phyloP scores from a whole-genome alignment of 176 grass and related monocot genomes.

The Bolboschoenus planiculmis region DNA sequence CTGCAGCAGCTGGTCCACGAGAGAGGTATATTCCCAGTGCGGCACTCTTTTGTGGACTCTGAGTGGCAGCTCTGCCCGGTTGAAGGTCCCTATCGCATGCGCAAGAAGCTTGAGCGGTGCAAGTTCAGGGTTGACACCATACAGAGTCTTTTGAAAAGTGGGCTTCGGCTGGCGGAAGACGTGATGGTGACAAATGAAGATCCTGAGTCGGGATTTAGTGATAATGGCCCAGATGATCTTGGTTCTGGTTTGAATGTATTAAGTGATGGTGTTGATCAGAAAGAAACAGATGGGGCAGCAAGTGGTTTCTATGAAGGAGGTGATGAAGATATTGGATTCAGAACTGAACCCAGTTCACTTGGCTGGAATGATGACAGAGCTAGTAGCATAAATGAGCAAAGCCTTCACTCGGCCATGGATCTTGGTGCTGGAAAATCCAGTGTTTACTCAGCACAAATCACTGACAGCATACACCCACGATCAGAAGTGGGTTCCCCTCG shows the following conservation, averaged over 20 bases:
- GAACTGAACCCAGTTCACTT: slow-evolving; percentile 44
- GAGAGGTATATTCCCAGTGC: slow-evolving; percentile 89
- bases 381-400: slow-evolving; percentile 79
- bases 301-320: slow-evolving; percentile 63
- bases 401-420: slow-evolving; percentile 86
- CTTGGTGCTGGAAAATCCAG: slow-evolving; percentile 85
- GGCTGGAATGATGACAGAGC: slow-evolving; percentile 79
- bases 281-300: slow-evolving; percentile 49
- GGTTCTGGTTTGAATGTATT: slow-evolving; percentile 77
- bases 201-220: slow-evolving; percentile 37
- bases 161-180: slow-evolving; percentile 50
- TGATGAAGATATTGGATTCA: slow-evolving; percentile 54
- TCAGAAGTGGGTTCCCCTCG: slow-evolving; percentile 74
- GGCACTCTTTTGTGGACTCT: slow-evolving; percentile 49
- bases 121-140: slow-evolving; percentile 93
- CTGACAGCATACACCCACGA: slow-evolving; percentile 53
- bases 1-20: slow-evolving; percentile 90
- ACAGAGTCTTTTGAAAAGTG: slow-evolving; percentile 61
- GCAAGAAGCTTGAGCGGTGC: slow-evolving; percentile 88
- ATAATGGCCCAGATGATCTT: slow-evolving; percentile 57
- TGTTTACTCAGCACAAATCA: slow-evolving; percentile 63
- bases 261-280: slow-evolving; percentile 45
- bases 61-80: slow-evolving; percentile 80
- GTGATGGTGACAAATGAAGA: slow-evolving; percentile 44
- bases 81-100: slow-evolving; percentile 98